A percentile compares a stretch with the other conserved stretches of the same genome.
Evolutionary conservation across 371 early-diverging fungal genomes (phyloP).

Genomic region (Mucor racemosus): DNA sequence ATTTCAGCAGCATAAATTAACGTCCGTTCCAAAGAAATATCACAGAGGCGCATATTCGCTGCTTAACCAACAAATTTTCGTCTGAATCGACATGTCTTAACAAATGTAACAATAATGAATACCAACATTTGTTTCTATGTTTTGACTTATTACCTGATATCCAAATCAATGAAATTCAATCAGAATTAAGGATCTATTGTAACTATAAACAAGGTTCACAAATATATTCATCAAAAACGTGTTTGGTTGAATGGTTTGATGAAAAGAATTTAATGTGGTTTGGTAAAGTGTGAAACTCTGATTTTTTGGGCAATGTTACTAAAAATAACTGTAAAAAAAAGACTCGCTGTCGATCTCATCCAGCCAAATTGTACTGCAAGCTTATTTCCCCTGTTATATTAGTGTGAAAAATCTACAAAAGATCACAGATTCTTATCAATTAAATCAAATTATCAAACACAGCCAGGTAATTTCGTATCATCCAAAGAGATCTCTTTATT

Average conservation of each 20-base stretch:
- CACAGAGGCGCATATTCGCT: neutral
- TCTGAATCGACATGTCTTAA: constrained; percentile 11
- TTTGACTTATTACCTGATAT: constrained; percentile 22
- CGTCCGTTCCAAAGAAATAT: neutral
- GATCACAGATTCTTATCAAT: neutral
- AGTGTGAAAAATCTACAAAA: neutral
- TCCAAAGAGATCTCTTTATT: too few species aligned
- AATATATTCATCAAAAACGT: neutral
- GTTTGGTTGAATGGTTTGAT: constrained; percentile 15
- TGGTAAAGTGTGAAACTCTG: constrained; percentile 7
- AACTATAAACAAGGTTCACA: neutral
- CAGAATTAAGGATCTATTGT: neutral
- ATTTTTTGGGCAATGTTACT: neutral
- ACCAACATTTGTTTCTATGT: neutral
- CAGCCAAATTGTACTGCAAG: neutral
- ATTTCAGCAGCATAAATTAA: too few species aligned
- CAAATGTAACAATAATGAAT: neutral
- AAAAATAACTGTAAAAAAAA: neutral
- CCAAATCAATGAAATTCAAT: neutral
- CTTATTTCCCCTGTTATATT: constrained; percentile 19
- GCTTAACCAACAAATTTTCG: constrained; percentile 3
- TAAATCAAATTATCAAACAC: neutral
- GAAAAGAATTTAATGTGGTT: constrained; percentile 13
- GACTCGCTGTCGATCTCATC: constrained; percentile 14
- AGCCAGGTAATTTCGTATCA: neutral